Conservation (phyloP, 257 asterid species). For the Striga asiatica region DNA sequence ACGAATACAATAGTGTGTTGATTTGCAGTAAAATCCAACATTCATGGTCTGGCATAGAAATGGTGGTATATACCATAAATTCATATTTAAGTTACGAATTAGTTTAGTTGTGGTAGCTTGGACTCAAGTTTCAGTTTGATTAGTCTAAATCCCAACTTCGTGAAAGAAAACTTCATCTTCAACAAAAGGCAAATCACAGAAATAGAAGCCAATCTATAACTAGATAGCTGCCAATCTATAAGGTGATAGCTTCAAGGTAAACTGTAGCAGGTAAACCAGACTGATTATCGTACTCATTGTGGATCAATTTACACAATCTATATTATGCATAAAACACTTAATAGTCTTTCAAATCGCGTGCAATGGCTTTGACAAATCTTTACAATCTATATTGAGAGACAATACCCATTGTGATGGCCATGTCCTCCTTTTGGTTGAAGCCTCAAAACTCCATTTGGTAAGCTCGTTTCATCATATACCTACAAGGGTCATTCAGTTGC, state of each 20-base stretch:
- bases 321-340: background rate
- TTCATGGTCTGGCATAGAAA: no score
- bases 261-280: background rate
- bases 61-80: no score
- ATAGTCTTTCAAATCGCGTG: background rate
- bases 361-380: background rate
- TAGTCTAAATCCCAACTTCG: no score
- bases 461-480: constrained; percentile 93
- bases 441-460: constrained; percentile 91
- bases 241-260: no score
- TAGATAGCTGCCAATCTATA: no score
- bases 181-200: background rate
- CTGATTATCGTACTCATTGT: background rate
- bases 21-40: background rate
- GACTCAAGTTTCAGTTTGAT: no score
- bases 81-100: no score
- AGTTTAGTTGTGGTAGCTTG: no score
- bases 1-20: background rate
- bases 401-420: constrained; percentile 93
- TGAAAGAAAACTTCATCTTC: background rate
- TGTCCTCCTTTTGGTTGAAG: constrained; percentile 96
- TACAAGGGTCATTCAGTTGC: constrained; percentile 12
- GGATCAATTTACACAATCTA: background rate
- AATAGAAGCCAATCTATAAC: background rate
- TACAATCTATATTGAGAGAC: constrained; percentile 12